Evolutionary conservation across 805 yeast genomes (phyloP), one percentile per base, ranked within the genome.

Genomic region (Suhomyces faveliae): DNA sequence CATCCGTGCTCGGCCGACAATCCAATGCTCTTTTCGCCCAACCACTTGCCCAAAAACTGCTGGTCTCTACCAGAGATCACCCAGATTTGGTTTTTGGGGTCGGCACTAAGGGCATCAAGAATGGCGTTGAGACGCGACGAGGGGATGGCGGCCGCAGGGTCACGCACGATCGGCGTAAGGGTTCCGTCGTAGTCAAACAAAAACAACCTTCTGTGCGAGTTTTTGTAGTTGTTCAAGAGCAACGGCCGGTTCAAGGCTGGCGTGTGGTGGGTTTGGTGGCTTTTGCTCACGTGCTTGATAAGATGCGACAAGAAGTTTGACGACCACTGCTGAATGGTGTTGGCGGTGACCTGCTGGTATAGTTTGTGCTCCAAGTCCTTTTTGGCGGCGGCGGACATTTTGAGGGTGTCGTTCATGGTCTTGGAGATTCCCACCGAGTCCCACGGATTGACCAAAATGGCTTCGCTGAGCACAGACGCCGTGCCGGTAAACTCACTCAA

Each of bases 121-220:
- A 86, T 80, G 7, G 73, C 66, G 46, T 80, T 74, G 40, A 94
- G 73, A 55, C 85, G 77, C 3, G 84, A 83, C 0, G 96, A 83
- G 2, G 99, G 99, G 37, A 94, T 87, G 0, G 99, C 99, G 0
- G 98, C 97, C n/a, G 92, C 89, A 1, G 99, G 99, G 58, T 94
- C 98, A 35, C 83, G 79, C 3, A 94, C 99, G 61, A 94, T 94
- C 11, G 98, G 98, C 0, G 99, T 89, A 56, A 94, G 74, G 1
- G 99, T 94, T 23, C 99, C 99, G 64, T 94, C 99, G 64, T 94
- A 94, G 68, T 94, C 99, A 68, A 94, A 91, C 57, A 94, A 66
- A 58, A 94, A 89, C 49, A 94, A 68, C 52, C 98, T 78, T 57
- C 86, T 78, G 27, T 79, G 52, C 0, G 97, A 81, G 19, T 64